A percentile compares a stretch with the other conserved stretches of the same genome.
These are phyloP conservation scores for Gentiana macrophylla DNA, from an alignment of 257 asterid species.

Conservation along the genomic window DNA sequence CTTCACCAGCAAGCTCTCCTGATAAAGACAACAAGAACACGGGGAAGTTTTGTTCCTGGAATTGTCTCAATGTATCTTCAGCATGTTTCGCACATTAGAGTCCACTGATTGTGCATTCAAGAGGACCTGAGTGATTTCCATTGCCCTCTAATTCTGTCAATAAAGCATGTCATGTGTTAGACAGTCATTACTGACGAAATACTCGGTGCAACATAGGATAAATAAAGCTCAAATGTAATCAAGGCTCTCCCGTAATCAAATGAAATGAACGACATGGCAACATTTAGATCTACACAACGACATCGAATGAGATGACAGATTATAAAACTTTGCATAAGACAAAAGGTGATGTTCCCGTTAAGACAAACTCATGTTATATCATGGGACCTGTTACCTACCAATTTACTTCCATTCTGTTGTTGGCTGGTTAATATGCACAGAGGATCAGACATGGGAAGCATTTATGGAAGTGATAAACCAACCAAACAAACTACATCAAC, in stretches of 20 bases:
- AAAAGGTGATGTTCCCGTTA: no score
- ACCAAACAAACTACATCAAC: no score
- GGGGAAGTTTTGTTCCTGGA: slow-evolving; percentile 57
- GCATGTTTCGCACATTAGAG: slow-evolving; percentile 45
- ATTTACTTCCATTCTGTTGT: no score
- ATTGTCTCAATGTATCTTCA: slow-evolving; percentile 41
- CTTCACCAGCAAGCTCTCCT: slow-evolving; percentile 47
- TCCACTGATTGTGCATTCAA: slow-evolving; percentile 48
- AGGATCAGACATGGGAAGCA: no score
- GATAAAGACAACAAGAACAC: slow-evolving; percentile 44
- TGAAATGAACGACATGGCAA: not conserved
- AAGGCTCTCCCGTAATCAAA: not conserved
- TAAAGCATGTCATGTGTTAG: not conserved
- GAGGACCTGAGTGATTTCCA: slow-evolving; percentile 56
- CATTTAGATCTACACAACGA: not conserved
- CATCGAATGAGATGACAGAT: not conserved
- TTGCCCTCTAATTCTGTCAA: slow-evolving; percentile 24
- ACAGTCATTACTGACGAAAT: not conserved
- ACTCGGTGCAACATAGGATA: not conserved
- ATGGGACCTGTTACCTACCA: no score
- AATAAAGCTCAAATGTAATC: not conserved
- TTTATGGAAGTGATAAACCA: no score
- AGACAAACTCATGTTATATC: no score
- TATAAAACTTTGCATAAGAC: no score
- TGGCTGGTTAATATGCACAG: no score